Base-by-base conservation (phyloP, 495 filamentous ascomycete genomes). In the Aspergillus avenaceus region DNA sequence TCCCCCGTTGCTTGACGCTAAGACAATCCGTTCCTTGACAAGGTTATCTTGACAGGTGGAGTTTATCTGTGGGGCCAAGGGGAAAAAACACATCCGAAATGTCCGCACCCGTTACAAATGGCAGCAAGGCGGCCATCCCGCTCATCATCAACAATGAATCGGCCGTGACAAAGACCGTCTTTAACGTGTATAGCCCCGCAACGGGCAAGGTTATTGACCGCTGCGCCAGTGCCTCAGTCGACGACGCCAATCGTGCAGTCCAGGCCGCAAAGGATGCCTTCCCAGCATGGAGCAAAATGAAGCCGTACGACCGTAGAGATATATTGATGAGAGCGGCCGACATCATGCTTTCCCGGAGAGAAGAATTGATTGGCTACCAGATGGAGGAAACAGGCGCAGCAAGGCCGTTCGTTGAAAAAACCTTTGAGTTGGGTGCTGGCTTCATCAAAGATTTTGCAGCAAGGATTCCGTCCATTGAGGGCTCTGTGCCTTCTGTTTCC, bases 121-220 rank as follows among this genome's bases (percentile, higher is more conserved):
- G 47, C 41, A 28, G 51, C 13, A 58, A 54, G 22, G 54, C 55
- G 23, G 62, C 63, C 32, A 74, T 87, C 18, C 89, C 89, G 31
- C 83, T 93, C 56, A 75, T 85, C 46, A 87, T 92, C 70, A 81
- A 84, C 54, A 85, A 85, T 67, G 74, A 85, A 61, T 83, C 87
- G 47, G 66, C 81, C 45, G 70, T 72, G 40, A 80, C 80, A 21
- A 59, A 77, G 8, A 74, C 73, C 42, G 84, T 78, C 14, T 92
- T 88, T 70, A 74, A 82, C 36, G 81, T 95, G 42, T 67, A 69
- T 46, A 83, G 75, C 42, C 90, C 91, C 6, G 68, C 71, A 4
- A 83, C 83, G 5, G 78, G 78, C 47, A 70, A 85, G 56, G 61
- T 81, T 1, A 62, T 88, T 12, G 82, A 87, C 63, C 61, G 76